Evolutionary conservation across 768 basidiomycete genomes (phyloP).

Genomic region (Exsudoporus frostii): DNA sequence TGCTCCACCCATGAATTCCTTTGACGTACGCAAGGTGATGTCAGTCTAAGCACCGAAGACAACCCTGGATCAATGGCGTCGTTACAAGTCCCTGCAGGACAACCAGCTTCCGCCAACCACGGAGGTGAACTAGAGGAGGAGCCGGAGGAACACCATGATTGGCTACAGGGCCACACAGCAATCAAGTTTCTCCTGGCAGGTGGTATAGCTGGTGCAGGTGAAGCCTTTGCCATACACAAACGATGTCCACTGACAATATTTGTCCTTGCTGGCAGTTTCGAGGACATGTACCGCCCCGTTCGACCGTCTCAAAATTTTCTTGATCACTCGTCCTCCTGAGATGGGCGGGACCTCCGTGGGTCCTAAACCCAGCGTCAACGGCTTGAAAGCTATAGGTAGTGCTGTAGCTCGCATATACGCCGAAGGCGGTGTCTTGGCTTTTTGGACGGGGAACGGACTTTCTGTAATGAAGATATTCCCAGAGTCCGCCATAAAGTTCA

Average conservation of each 20-base stretch:
- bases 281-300: slow-evolving; percentile 97
- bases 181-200: slow-evolving; percentile 91
- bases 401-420: slow-evolving; percentile 82
- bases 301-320: slow-evolving; percentile 92
- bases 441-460: slow-evolving; percentile 97
- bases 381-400: slow-evolving; percentile 60
- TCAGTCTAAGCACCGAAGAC: slow-evolving; percentile 74
- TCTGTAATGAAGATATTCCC: slow-evolving; percentile 96
- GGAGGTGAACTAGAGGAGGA: slow-evolving; percentile 50
- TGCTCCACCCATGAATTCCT: slow-evolving; percentile 18
- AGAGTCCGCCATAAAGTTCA: slow-evolving; percentile 98
- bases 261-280: slow-evolving; percentile 59
- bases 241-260: slow-evolving; percentile 4
- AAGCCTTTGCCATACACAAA: slow-evolving; percentile 23
- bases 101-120: slow-evolving; percentile 24
- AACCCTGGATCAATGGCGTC: slow-evolving; percentile 42
- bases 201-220: slow-evolving; percentile 91
- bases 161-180: slow-evolving; percentile 68
- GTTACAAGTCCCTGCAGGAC: slow-evolving; percentile 12
- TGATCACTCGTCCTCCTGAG: slow-evolving; percentile 86
- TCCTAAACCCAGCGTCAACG: slow-evolving; percentile 44
- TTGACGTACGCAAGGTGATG: slow-evolving; percentile 58
- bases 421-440: slow-evolving; percentile 85
- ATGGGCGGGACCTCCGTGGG: slow-evolving; percentile 52
- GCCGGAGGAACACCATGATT: slow-evolving; percentile 56